A percentile compares a stretch with the other conserved stretches of the same genome.
Conservation (phyloP, 140 eudicot species). For the Bidens hawaiensis region DNA sequence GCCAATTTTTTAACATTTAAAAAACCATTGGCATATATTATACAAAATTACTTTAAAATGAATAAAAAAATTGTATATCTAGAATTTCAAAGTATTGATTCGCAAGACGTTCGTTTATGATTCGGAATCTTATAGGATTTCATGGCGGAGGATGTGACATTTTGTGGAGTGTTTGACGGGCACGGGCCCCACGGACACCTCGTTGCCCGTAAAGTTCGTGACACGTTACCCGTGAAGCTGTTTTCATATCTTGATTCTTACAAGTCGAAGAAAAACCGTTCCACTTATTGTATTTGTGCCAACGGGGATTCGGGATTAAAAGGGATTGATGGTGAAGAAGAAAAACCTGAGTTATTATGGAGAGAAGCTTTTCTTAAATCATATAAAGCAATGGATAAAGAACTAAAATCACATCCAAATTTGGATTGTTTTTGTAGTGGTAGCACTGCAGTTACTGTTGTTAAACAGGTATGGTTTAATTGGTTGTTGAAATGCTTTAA, state of each 20-base stretch:
- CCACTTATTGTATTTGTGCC: constrained; percentile 46
- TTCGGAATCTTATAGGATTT: constrained; percentile 56
- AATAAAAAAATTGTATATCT: too few relatives aligned
- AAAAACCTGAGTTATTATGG: constrained; percentile 57
- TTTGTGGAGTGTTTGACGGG: constrained; percentile 95
- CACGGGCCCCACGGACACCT: constrained; percentile 99
- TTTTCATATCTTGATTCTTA: constrained; percentile 62
- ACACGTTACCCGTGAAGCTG: constrained; percentile 69
- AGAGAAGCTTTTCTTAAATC: constrained; percentile 89
- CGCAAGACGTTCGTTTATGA: not conserved
- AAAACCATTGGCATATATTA: too few relatives aligned
- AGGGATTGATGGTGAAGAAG: constrained; percentile 61
- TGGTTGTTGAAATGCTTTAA: too few relatives aligned
- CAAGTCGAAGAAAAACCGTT: constrained; percentile 51
- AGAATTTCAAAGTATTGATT: too few relatives aligned
- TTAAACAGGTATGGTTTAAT: constrained; percentile 73
- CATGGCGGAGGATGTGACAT: constrained; percentile 74
- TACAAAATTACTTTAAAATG: too few relatives aligned
- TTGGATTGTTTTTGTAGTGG: constrained; percentile 98
- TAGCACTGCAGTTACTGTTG: constrained; percentile 80
- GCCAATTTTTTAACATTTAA: too few relatives aligned
- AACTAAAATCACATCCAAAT: constrained; percentile 79
- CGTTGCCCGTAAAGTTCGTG: constrained; percentile 95
- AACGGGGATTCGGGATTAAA: constrained; percentile 47
- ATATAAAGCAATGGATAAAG: constrained; percentile 90